Base-by-base conservation (phyloP, 148 eudicot species). In the Cornus kousa region DNA sequence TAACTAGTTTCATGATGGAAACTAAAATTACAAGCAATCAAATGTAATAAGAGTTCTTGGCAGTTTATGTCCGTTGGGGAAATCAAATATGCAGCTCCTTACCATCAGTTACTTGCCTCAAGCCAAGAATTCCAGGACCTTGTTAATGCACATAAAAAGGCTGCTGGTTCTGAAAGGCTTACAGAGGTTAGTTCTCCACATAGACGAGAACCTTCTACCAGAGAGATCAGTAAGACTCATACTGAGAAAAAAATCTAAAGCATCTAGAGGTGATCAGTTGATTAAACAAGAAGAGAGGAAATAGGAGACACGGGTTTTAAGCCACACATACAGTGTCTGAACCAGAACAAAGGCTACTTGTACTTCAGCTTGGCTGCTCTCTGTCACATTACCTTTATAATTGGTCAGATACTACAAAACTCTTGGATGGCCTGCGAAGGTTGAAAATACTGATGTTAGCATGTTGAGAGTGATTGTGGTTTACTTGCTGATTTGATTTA, bases 371-470 rank as follows among this genome's bases (percentile, higher is more conserved):
- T 91, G 50, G 88, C 86, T 31, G 78, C 67, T 79, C 64, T 90
- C 20, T 79, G 84, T 59, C 90, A 89, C 53, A 67, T 87, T 66
- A 64, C 48, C 74, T 92, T 90, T 68, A 66, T 80, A 50, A 68
- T 57, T n/a, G 82, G 91, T 75, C 94, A 90, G 81, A 82, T 90
- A 79, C 64, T 79, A 53, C 94, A 92, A 73, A 92, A 90, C 78
- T 83, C 87, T 5, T 92, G 97, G 97, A 89, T 92, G 93, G 97
- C 97, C 97, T 73, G 87, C 93, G 57, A 83, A 89, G 65, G 91
- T 92, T 60, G 94, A 89, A 39, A 84, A 88, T 76, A 90, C 86
- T 43, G 40, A 82, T 24, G 82, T 89, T n/a, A 84, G 87, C 82
- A 80, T 81, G 19, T 75, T 83, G 82, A 88, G 83, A 74, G 48